Evolutionary conservation across 192 early-diverging fungal species (phyloP).

Genomic region (Rhizoclosmatium globosum): DNA sequence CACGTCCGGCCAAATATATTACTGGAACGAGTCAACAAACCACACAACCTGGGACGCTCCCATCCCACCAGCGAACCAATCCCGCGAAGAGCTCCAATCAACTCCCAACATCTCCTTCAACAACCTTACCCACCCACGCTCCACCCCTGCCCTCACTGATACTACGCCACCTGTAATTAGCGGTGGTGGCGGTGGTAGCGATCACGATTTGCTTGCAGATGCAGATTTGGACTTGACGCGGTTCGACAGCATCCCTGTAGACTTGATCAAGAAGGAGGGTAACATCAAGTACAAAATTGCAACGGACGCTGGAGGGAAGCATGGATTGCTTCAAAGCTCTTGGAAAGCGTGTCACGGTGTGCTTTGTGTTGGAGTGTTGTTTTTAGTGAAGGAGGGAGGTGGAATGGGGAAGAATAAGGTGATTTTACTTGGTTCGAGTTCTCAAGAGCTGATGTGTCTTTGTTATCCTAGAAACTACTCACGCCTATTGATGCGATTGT

Average conservation of each 20-base stretch:
- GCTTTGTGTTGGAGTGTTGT: conserved; percentile 57
- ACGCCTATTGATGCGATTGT: conserved; percentile 48
- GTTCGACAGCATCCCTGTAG: conserved; percentile 50
- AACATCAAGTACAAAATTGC: conserved; percentile 43
- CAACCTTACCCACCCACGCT: not conserved
- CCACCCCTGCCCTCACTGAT: not conserved
- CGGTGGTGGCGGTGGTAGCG: not conserved
- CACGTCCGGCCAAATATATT: conserved; percentile 50
- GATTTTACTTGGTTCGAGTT: conserved; percentile 8
- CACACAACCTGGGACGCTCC: conserved; percentile 56
- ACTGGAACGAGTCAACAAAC: conserved; percentile 59
- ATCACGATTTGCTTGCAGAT: not conserved
- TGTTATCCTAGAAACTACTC: conserved; percentile 28
- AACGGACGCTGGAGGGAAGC: not conserved
- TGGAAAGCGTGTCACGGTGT: conserved; percentile 54
- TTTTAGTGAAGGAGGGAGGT: conserved; percentile 56
- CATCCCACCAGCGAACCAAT: not conserved
- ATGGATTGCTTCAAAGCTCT: conserved; percentile 18
- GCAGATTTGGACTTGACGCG: conserved; percentile 28
- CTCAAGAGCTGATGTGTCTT: not conserved
- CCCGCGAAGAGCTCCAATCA: not conserved
- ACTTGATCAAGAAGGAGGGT: conserved; percentile 59
- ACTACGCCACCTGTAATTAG: not conserved
- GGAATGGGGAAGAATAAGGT: conserved; percentile 30
- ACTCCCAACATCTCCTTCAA: conserved; percentile 32